Conservation (phyloP, 2,329 filamentous ascomycete genomes). For the Colletotrichum noveboracense region DNA sequence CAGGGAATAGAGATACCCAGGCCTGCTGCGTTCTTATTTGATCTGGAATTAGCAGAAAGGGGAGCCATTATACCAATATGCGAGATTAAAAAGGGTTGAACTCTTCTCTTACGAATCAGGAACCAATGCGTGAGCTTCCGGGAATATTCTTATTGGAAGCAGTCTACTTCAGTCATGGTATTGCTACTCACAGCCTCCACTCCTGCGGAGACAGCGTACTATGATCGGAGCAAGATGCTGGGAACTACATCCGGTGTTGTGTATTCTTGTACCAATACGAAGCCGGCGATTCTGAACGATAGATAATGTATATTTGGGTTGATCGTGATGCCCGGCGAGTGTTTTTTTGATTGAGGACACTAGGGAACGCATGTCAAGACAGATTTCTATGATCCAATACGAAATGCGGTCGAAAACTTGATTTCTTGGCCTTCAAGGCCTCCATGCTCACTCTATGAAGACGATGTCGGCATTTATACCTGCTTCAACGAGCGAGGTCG, state of each 20-base stretch:
- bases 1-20: no score
- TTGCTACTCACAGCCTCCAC: neutral
- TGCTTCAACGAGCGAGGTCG: neutral
- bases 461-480: neutral
- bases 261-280: neutral
- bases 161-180: neutral
- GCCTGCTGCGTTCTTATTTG: no score
- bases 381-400: neutral
- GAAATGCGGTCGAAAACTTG: accelerated
- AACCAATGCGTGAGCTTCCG: neutral
- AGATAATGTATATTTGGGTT: neutral
- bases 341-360: neutral
- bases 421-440: neutral
- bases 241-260: accelerated
- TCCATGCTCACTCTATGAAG: neutral
- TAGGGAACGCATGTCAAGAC: neutral
- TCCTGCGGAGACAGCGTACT: neutral
- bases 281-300: neutral
- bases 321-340: neutral
- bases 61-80: no score
- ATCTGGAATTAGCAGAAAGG: no score
- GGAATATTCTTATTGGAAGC: no score
- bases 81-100: no score
- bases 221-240: neutral
- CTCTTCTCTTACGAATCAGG: neutral